phyloP scores from a whole-genome alignment of 768 basidiomycete genomes.

The Steccherinum ochraceum region DNA sequence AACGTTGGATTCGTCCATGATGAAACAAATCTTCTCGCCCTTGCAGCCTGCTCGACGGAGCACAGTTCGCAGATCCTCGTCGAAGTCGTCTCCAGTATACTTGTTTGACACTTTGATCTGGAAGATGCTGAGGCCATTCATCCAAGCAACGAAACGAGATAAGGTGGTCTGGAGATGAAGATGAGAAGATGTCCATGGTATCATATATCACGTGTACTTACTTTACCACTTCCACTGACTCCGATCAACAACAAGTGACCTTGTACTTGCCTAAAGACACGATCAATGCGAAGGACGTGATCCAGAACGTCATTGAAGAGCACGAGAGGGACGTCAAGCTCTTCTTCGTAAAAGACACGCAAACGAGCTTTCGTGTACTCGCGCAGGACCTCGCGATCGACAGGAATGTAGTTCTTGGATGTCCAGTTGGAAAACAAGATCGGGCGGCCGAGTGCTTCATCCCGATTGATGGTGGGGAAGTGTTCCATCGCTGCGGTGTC shows the following conservation, averaged over 20 bases:
- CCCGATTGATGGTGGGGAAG: slow-evolving; percentile 88
- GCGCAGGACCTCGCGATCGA: slow-evolving; percentile 86
- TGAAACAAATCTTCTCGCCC: slow-evolving; percentile 98
- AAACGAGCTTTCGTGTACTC: slow-evolving; percentile 97
- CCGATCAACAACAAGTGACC: slow-evolving; percentile 96
- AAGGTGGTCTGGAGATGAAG: slow-evolving; percentile 88
- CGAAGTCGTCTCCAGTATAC: slow-evolving; percentile 97
- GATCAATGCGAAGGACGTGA: slow-evolving; percentile 95
- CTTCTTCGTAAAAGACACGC: slow-evolving; percentile 98
- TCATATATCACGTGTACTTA: slow-evolving; percentile 28
- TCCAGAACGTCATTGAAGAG: slow-evolving; percentile 98
- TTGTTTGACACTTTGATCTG: slow-evolving; percentile 99
- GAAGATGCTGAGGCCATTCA: slow-evolving; percentile 98
- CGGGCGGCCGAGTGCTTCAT: slow-evolving; percentile 82
- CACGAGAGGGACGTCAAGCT: slow-evolving; percentile 94
- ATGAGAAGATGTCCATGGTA: slow-evolving; percentile 14
- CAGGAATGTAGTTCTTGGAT: slow-evolving; percentile 92
- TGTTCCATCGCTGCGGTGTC: slow-evolving; percentile 78
- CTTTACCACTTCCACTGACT: slow-evolving; percentile 98
- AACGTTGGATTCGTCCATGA: slow-evolving; percentile 99
- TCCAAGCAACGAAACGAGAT: slow-evolving; percentile 99
- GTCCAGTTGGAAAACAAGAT: slow-evolving; percentile 99
- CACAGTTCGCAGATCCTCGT: slow-evolving; percentile 93
- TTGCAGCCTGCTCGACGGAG: slow-evolving; percentile 96
- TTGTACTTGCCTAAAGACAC: slow-evolving; percentile 97